Evolutionary conservation across 345 rosid species (phyloP).

Genomic region (Melastoma malabathricum): DNA sequence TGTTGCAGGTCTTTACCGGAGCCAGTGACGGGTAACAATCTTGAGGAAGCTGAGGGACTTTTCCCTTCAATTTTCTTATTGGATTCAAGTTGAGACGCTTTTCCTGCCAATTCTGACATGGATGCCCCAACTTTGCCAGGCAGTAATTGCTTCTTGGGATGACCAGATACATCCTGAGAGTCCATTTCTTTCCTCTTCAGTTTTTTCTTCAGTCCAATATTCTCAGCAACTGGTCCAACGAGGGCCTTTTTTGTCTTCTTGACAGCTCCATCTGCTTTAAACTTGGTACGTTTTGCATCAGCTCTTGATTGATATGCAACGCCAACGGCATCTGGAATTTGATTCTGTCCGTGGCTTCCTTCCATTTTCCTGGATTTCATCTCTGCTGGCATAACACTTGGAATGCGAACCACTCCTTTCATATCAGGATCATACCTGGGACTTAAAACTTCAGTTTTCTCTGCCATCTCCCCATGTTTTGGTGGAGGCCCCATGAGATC

Average conservation of each 20-base stretch:
- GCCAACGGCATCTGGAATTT: conserved; percentile 15
- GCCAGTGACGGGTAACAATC: conserved; percentile 10
- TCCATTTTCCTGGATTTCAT: conserved; percentile 26
- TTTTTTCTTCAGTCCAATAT: conserved; percentile 27
- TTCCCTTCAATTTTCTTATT: conserved; percentile 31
- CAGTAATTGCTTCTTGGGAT: conserved; percentile 27
- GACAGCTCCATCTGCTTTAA: conserved; percentile 25
- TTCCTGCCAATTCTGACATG: conserved; percentile 16
- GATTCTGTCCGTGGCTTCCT: conserved; percentile 20
- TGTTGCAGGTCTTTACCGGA: conserved; percentile 33
- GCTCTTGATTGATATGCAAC: conserved; percentile 16
- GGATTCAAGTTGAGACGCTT: conserved; percentile 20
- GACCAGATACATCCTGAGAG: conserved; percentile 25
- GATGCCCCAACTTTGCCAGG: conserved; percentile 27
- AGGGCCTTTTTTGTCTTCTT: conserved; percentile 50
- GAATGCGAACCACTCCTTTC: conserved; percentile 9
- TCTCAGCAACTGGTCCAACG: conserved; percentile 28
- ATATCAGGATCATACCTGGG: conserved; percentile 8
- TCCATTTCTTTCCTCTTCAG: conserved; percentile 49
- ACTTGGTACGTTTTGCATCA: conserved; percentile 28
- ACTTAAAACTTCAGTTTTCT: too few species aligned
- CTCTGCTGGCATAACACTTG: conserved; percentile 6
- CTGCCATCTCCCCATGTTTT: too few species aligned
- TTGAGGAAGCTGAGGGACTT: conserved; percentile 11
- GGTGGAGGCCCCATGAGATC: too few species aligned